Conservation (phyloP, 2,329 filamentous ascomycete genomes). For the Penicillium sp. region DNA sequence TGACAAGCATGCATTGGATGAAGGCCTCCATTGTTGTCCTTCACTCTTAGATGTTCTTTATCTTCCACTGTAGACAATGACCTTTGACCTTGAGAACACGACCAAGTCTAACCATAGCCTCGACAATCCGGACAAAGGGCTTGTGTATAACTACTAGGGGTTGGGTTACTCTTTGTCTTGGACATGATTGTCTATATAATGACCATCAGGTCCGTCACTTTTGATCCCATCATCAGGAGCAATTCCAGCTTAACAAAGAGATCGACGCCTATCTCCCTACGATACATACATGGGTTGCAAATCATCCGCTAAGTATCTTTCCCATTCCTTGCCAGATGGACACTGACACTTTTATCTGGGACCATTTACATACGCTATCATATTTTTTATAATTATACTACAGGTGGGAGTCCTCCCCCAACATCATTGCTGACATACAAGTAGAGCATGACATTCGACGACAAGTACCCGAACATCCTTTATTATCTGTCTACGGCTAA, state of each 20-base stretch:
- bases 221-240: background rate
- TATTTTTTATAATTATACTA: background rate
- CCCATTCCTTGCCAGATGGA: background rate
- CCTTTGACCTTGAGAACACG: background rate
- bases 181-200: conserved; percentile 5
- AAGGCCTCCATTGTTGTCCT: background rate
- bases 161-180: background rate
- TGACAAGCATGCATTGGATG: background rate
- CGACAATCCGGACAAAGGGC: background rate
- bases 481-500: background rate
- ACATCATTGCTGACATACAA: background rate
- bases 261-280: background rate
- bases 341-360: background rate
- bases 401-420: background rate
- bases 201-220: background rate
- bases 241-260: background rate
- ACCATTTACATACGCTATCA: background rate
- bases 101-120: background rate
- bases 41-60: background rate
- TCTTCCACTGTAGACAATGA: background rate
- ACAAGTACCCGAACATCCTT: background rate
- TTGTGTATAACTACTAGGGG: background rate
- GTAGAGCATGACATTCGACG: background rate
- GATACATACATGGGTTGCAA: background rate
- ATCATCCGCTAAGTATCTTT: background rate